Evolutionary conservation across 2,329 filamentous ascomycete species (phyloP).

Genomic region (Sporothrix mexicana): DNA sequence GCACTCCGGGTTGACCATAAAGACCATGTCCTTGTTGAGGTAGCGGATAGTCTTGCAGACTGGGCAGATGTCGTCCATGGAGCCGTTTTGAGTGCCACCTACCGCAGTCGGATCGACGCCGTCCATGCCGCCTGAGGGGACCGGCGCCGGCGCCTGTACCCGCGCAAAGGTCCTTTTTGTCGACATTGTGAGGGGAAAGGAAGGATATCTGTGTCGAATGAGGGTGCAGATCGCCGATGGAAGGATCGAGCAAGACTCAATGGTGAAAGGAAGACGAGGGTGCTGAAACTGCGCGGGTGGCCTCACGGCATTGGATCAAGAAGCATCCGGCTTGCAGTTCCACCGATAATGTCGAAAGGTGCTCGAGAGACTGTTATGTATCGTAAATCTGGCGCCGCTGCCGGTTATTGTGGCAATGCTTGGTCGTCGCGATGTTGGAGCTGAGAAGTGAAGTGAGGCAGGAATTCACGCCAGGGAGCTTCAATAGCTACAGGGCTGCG

Average conservation of each 20-base stretch:
- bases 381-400: background rate
- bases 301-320: constrained; percentile 10
- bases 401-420: background rate
- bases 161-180: constrained; percentile 20
- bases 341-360: background rate
- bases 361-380: background rate
- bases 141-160: background rate
- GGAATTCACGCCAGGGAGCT: constrained; percentile 14
- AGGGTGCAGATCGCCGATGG: background rate
- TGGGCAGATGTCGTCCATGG: constrained; percentile 76
- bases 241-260: background rate
- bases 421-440: background rate
- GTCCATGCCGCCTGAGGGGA: background rate
- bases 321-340: background rate
- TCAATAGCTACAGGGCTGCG: background rate
- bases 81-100: constrained; percentile 35
- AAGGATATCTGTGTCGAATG: background rate
- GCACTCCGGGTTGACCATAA: constrained; percentile 97
- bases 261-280: background rate
- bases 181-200: constrained; percentile 12
- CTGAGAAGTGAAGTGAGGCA: background rate
- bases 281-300: background rate
- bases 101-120: constrained; percentile 17
- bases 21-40: constrained; percentile 90
- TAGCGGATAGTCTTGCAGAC: constrained; percentile 97